These are phyloP conservation scores for Beta lomatogona DNA, from an alignment of 179 eudicot genomes.

Conservation along the genomic window DNA sequence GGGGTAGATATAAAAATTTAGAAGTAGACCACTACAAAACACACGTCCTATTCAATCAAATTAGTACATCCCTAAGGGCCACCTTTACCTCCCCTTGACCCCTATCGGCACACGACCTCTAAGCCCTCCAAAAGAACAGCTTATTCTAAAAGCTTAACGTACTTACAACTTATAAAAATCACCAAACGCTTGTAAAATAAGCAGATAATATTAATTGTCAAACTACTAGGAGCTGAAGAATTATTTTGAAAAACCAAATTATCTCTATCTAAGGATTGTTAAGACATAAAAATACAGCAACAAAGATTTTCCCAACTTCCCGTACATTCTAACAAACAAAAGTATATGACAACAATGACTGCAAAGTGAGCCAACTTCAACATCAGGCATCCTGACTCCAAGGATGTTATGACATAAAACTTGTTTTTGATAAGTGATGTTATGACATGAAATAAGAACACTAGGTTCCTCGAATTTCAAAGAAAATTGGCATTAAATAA, in stretches of 20 bases:
- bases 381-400: neutral
- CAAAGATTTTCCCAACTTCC: too few relatives aligned
- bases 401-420: neutral
- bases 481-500: too few relatives aligned
- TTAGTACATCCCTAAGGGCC: neutral
- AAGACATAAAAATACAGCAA: neutral
- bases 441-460: neutral
- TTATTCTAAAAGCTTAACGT: neutral
- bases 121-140: neutral
- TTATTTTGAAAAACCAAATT: neutral
- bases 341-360: neutral
- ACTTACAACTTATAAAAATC: neutral
- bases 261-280: neutral
- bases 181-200: neutral
- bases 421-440: too few relatives aligned
- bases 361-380: neutral
- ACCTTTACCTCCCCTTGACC: neutral
- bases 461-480: neutral
- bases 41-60: neutral
- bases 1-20: neutral
- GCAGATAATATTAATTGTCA: neutral
- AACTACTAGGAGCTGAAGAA: neutral
- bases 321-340: neutral
- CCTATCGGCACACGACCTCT: neutral
- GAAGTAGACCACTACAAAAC: neutral